Base-by-base conservation (phyloP, 148 eudicot species). In the Amaranthus cruentus region DNA sequence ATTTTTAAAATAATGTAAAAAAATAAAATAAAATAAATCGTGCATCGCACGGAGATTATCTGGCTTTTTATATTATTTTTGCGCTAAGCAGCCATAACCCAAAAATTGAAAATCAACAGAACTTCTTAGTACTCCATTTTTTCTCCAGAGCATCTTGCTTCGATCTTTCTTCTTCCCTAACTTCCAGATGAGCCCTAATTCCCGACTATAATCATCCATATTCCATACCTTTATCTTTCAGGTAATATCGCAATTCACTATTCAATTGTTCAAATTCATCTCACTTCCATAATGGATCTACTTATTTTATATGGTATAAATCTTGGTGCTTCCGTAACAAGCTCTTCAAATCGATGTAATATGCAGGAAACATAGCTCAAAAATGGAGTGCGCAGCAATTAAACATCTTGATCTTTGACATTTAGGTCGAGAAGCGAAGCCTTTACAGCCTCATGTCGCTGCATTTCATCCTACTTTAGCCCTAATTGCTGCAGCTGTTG, bases 351-450 rank as follows among this genome's bases (percentile, higher is more conserved):
- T 72, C 56, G 68, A 69, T 65, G 47, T 11, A 47, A 60, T 48
- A 47, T 66, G 42, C 69, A 65, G 69, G 13, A n/a, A 66, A 66
- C 18, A 47, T 54, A 66, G 68, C 59, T 57, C 18, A 38, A 56
- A 79, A 75, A 94, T 95, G 98, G 98, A 95, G 97, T 95, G 98
- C 97, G 52, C 91, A 48, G 88, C 98, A 13, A 73, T 95, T 73
- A 93, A 90, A 68, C 98, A 95, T 80, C 80, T 95, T 71, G 98
- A 91, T 90, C 98, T 95, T 75, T 90, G 98, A 48, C 98, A 95
- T 75, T 87, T 89, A 2, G 97, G 96, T 43, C 93, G 96, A 75
- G 92, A 89, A 78, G 89, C 96, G 6, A 95, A 87, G 63, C 86
- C 92, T 42, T 81, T 86, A 46, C 98, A 95, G 82, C 97, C 98